A percentile compares a stretch with the other conserved stretches of the same genome.
These are phyloP conservation scores for Lachnellula subtilissima DNA, from an alignment of 2,329 filamentous ascomycete species.

Conservation along the genomic window DNA sequence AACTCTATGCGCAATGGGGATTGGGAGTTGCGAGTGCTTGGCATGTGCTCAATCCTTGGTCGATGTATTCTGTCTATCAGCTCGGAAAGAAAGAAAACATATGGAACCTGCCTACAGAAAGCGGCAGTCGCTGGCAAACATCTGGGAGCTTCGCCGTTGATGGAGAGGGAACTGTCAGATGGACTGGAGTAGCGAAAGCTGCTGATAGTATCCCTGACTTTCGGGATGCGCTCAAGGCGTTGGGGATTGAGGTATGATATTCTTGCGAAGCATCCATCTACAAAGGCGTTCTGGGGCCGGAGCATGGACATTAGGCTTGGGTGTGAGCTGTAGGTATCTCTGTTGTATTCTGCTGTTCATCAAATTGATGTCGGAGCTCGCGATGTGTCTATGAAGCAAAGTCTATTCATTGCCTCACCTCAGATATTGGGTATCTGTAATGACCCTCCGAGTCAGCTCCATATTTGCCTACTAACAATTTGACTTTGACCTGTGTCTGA, in stretches of 20 bases:
- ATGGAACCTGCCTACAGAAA: slow-evolving; percentile 60
- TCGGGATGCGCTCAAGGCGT: slow-evolving; percentile 38
- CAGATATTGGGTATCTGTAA: no score
- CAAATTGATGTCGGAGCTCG: no score
- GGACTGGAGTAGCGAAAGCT: slow-evolving; percentile 43
- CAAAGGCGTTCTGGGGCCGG: no score
- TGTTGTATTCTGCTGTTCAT: no score
- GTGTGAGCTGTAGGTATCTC: no score
- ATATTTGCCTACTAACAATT: no score
- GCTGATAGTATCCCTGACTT: slow-evolving; percentile 53
- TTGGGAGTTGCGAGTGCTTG: slow-evolving; percentile 54
- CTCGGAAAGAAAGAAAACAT: slow-evolving; percentile 60
- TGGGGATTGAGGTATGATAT: slow-evolving; percentile 10
- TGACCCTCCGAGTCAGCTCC: no score
- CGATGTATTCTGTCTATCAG: slow-evolving; percentile 52
- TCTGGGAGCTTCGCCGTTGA: slow-evolving; percentile 61
- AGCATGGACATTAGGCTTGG: no score
- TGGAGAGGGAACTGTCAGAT: slow-evolving; percentile 46
- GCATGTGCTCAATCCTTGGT: slow-evolving; percentile 56
- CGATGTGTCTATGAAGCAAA: no score
- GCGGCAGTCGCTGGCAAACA: slow-evolving; percentile 64
- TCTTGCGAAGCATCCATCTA: background rate
- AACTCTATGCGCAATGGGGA: slow-evolving; percentile 61
- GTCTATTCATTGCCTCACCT: no score
- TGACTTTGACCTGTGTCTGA: no score